Conservation (phyloP, 2,329 filamentous ascomycete species). For the Penicillium italicum region DNA sequence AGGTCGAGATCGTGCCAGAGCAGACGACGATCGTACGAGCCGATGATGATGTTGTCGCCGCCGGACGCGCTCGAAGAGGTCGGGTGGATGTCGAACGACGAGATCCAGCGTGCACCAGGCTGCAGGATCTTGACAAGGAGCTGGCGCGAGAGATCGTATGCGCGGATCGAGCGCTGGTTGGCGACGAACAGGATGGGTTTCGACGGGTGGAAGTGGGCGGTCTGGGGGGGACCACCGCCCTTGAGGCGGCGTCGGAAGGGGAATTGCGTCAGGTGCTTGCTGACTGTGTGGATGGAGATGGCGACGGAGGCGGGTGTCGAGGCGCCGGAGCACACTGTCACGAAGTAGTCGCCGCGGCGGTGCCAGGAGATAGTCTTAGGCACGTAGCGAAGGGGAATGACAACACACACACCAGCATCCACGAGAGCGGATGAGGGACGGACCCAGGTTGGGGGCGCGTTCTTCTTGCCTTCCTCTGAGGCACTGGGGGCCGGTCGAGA, state of each 20-base stretch:
- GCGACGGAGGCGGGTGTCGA: conserved; percentile 55
- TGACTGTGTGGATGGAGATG: conserved; percentile 90
- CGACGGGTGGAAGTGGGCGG: conserved; percentile 89
- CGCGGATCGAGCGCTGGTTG: conserved; percentile 86
- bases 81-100: conserved; percentile 86
- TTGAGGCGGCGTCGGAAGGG: conserved; percentile 74
- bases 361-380: conserved; percentile 94
- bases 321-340: conserved; percentile 73
- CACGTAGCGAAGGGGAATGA: conserved; percentile 71
- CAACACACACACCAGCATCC: conserved; percentile 70
- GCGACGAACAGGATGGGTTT: conserved; percentile 94
- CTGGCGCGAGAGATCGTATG: conserved; percentile 89
- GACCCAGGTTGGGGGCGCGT: conserved; percentile 75
- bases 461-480: conserved; percentile 58
- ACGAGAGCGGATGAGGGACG: conserved; percentile 71
- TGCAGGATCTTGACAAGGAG: conserved; percentile 90
- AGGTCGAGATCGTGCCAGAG: conserved; percentile 97
- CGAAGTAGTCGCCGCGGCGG: conserved; percentile 87
- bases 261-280: conserved; percentile 89
- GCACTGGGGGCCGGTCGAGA: conserved; percentile 53
- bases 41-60: conserved; percentile 90
- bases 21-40: conserved; percentile 88
- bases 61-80: conserved; percentile 83
- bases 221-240: conserved; percentile 73
- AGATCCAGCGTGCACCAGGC: conserved; percentile 92